Base-by-base conservation (phyloP, 2,329 filamentous ascomycete species). In the Coniochaeta sp. region DNA sequence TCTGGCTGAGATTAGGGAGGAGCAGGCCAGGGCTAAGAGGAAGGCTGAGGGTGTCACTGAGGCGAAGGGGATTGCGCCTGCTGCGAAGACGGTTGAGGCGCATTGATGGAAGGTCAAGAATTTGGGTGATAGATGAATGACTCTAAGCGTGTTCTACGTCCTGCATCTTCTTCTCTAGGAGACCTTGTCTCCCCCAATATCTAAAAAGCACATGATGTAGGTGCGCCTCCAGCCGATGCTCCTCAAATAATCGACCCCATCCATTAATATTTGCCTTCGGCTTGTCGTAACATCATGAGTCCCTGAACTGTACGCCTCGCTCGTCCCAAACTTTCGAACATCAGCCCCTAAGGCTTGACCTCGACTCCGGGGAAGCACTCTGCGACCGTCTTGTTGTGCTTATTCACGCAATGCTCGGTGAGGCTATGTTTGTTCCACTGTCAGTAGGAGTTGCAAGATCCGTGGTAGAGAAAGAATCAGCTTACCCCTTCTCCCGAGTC, bases 341-440 rank as follows among this genome's bases (percentile, higher is more conserved):
- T 57, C 43, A 26, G 26, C 34, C 33, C 54, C 24, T n/a, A 55
- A 57, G 56, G 58, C 65, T 52, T 52, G 47, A 52, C 14, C 66
- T 71, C 67, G 64, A 77, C 81, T 58, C 65, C 74, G 19, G 86
- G 86, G 76, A 93, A 93, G 77, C 89, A 92, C 47, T 90, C 88
- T 58, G 80, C 72, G 31, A 90, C 78, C 47, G 81, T 80, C 79
- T 91, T 90, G 78, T 76, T 87, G 78, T 93, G 89, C 80, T 91
- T 91, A 76, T 91, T 91, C 64, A 76, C 71, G 63, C 89, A 88
- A 73, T 93, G 89, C 69, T 89, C 85, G 62, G 81, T 83, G 64
- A 92, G 83, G 64, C 84, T 87, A 63, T 58, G 34, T 19, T 1
- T 6, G 8, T 16, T 40, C 17, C 16, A 2, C 3, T 26, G 44